Evolutionary conservation across 768 basidiomycete species (phyloP), one percentile per base, ranked within the genome.

Genomic region (Psilocybe tampanensis): DNA sequence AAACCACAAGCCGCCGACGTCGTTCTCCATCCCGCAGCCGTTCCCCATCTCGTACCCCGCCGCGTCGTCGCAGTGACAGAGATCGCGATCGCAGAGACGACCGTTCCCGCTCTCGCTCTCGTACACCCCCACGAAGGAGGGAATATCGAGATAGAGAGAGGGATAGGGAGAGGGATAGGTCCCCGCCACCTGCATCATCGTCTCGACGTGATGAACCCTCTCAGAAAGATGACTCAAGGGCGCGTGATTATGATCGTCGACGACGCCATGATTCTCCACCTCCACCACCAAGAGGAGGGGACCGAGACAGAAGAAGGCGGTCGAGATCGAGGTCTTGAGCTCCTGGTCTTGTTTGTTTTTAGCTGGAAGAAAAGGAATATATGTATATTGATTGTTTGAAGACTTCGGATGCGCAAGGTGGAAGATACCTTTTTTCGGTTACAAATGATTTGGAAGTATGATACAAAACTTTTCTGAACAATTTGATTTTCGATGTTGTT

Each of bases 31-130:
- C 56, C 26, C 57, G 52, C 23, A 57, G 54, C 26, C 58, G 61
- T 32, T 67, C 67, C n/a, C 64, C 52, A 13, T 64, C 66, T n/a
- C 64, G 64, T 26, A 58, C 66, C 26, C 65, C 64, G 2, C 64
- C 66, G 47, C 67, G 63, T 48, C 62, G 63, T 26, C 55, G 60
- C 21, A 52, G 54, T 29, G 47, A 52, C 45, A 58, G 55, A 18
- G 61, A 44, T 9, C 4, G 29, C 4, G 29, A 29, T n/a, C n/a
- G n/a, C 29, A 29, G 29, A 29, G 29, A 29, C 29, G 29, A 29
- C 9, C 29, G 29, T 5, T 29, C 29, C 12, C 47, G 47, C 32
- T 53, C 57, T 2, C 49, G 52, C 8, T 61, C 61, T 26, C 58
- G 58, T 23, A 59, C 63, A 17, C 61, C 52, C 6, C 55, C 58